Conservation (phyloP, 2,329 filamentous ascomycete species). For the Fusarium albosuccineum region DNA sequence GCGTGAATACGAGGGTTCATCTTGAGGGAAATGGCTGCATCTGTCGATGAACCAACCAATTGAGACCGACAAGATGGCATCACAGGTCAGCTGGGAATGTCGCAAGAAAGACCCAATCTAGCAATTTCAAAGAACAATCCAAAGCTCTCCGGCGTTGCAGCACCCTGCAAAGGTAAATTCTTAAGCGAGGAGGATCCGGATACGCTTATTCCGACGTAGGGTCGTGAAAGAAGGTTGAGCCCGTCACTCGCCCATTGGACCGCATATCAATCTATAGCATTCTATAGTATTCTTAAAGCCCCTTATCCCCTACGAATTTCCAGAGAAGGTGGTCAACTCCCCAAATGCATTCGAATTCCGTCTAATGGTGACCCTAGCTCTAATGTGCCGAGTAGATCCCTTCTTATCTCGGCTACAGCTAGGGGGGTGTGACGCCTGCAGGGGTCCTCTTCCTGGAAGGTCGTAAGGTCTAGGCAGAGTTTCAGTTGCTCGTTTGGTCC, state of each 20-base stretch:
- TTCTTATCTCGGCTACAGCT: background rate
- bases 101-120: too few relatives aligned
- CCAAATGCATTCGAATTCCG: background rate
- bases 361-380: background rate
- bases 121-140: too few relatives aligned
- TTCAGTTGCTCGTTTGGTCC: background rate
- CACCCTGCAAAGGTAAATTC: too few relatives aligned
- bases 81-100: too few relatives aligned
- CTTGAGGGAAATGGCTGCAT: too few relatives aligned
- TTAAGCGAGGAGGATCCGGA: too few relatives aligned
- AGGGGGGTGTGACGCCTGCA: background rate
- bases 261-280: background rate
- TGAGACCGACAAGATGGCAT: too few relatives aligned
- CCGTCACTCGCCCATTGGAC: background rate
- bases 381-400: background rate
- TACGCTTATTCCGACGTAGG: background rate
- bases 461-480: background rate
- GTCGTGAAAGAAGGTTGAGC: background rate
- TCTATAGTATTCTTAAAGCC: background rate
- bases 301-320: background rate
- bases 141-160: too few relatives aligned
- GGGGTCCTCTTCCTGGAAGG: background rate
- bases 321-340: background rate
- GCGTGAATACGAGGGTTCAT: too few relatives aligned
- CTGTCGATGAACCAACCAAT: too few relatives aligned